Percentiles rank a stretch among this genome's conserved stretches.
phyloP scores from a whole-genome alignment of 1,284 basidiomycete species.

The Macrocystidia cucumis region DNA sequence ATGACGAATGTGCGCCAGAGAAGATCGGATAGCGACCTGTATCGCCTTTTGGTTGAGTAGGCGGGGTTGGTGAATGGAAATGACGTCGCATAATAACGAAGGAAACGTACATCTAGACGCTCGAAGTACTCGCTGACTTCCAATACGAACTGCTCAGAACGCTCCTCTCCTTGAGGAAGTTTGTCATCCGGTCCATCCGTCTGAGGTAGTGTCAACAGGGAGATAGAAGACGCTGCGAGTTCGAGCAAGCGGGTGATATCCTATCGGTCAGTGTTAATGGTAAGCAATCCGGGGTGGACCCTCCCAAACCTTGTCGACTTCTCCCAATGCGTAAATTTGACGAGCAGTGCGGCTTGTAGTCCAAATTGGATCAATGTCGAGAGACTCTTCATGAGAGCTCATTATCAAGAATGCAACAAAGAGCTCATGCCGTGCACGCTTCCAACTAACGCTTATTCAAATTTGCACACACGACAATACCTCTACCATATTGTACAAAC shows the following conservation, averaged over 20 bases:
- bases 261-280: conserved; percentile 27
- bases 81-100: conserved; percentile 2
- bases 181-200: conserved; percentile 58
- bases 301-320: conserved; percentile 67
- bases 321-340: conserved; percentile 73
- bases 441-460: no score
- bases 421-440: no score
- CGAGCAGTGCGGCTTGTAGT: conserved; percentile 71
- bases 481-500: no score
- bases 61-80: conserved; percentile 6
- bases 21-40: conserved; percentile 66
- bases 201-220: conserved; percentile 69
- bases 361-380: conserved; percentile 67
- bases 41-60: conserved; percentile 45
- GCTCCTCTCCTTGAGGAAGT: conserved; percentile 70
- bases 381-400: conserved; percentile 16
- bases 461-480: no score
- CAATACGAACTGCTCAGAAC: conserved; percentile 75
- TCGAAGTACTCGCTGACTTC: conserved; percentile 82
- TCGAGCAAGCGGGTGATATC: conserved; percentile 68
- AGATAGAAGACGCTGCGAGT: conserved; percentile 68
- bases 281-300: no score
- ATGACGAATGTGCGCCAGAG: conserved; percentile 71
- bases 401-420: conserved; percentile 6
- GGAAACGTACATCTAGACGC: conserved; percentile 58